Evolutionary conservation across 306 rosid species (phyloP), one percentile per base, ranked within the genome.

Genomic region (Cucurbita moschata): DNA sequence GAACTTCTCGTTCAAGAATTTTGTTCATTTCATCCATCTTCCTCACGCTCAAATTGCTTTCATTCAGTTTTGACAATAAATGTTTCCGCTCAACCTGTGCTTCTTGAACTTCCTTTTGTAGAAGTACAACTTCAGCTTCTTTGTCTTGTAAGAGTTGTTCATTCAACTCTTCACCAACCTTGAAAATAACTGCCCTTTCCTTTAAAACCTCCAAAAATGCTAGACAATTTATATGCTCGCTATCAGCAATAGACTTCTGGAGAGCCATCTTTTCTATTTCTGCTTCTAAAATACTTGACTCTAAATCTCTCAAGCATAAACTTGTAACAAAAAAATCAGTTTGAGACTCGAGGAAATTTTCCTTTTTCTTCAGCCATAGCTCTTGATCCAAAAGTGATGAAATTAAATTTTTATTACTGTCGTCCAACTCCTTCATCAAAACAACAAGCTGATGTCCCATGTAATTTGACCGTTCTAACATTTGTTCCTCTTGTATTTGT

Each of bases 401-500:
- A 68, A 82, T 79, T 38, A 81, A 80, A 69, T 76, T 76, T 60
- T 67, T 75, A 75, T 86, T 93, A 69, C 87, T 88, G 51, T 68
- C 69, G 78, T 90, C 89, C 77, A 88, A 63, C 66, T 93, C 98
- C 84, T 85, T 83, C 87, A 85, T 87, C 82, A 93, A 79, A 65
- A 57, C 77, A 81, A 88, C 80, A 82, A 93, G 97, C 73, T 88
- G 90, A 73, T 87, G 81, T 71, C 91, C 98, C 82, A 93, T 86
- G 83, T 85, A 79, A 77, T 88, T 81, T 58, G 92, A 93, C 89
- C 92, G 85, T 75, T 87, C 84, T 80, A 90, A 66, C 94, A 93
- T 87, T 86, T 81, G 72, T 77, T 88, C 96, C 80, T 93, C 97
- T 77, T 90, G 98, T 76, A 85, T 82, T 76, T 90, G 96, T 68